phyloP scores from a whole-genome alignment of 495 filamentous ascomycete genomes.

The Durotheca rogersii region DNA sequence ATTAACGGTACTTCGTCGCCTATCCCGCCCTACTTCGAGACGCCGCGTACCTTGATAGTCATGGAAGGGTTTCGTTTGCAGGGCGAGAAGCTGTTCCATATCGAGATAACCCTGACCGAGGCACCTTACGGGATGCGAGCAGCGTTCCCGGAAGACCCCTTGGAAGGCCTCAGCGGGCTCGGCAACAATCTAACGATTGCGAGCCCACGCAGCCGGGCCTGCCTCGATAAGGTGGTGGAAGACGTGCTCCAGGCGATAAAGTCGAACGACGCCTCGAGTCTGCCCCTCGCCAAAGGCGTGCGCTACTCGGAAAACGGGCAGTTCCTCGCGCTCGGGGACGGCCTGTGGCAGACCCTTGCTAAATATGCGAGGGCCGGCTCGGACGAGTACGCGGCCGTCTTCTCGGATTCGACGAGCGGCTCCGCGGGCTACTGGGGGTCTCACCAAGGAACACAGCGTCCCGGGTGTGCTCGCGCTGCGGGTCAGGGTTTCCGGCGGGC shows the following conservation, averaged over 20 bases:
- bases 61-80: constrained; percentile 28
- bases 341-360: constrained; percentile 34
- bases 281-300: constrained; percentile 30
- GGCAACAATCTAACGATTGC: constrained; percentile 19
- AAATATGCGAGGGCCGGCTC: constrained; percentile 22
- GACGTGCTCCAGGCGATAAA: constrained; percentile 31
- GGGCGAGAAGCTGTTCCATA: constrained; percentile 31
- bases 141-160: constrained; percentile 16
- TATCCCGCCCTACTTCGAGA: constrained; percentile 32
- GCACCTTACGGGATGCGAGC: constrained; percentile 29
- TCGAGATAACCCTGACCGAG: constrained; percentile 32
- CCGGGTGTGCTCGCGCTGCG: constrained; percentile 31
- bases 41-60: constrained; percentile 26
- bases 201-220: constrained; percentile 23
- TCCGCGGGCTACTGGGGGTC: constrained; percentile 32
- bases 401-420: constrained; percentile 26
- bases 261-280: constrained; percentile 21
- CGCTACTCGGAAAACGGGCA: constrained; percentile 39
- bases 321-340: constrained; percentile 34
- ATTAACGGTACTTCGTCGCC: constrained; percentile 31
- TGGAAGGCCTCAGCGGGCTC: constrained; percentile 14
- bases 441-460: constrained; percentile 27
- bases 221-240: constrained; percentile 30
- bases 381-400: constrained; percentile 28
- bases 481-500: constrained; percentile 22